Evolutionary conservation across 371 early-diverging fungal genomes (phyloP).

Genomic region (Apophysomyces variabilis): DNA sequence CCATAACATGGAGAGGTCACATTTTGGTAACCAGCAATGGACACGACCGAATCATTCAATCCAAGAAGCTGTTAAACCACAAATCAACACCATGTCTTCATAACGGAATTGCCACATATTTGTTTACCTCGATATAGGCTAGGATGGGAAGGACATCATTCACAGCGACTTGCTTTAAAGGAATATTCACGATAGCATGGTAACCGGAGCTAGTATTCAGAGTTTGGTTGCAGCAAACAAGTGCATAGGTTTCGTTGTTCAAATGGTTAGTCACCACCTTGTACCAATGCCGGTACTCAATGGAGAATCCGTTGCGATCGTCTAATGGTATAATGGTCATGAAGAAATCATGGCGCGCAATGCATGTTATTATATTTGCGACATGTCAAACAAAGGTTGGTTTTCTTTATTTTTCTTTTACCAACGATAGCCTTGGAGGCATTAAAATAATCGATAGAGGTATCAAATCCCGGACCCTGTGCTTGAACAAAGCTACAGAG

Average conservation of each 20-base stretch:
- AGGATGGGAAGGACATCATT: conserved; percentile 15
- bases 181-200: conserved; percentile 26
- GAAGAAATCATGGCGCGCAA: neutral
- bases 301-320: conserved; percentile 22
- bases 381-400: too few species aligned
- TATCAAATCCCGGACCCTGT: conserved; percentile 21
- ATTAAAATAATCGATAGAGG: conserved; percentile 19
- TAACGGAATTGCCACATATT: neutral
- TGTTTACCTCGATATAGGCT: conserved; percentile 27
- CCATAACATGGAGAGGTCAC: conserved; percentile 9
- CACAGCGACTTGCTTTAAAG: conserved; percentile 21
- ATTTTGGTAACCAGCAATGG: conserved; percentile 1
- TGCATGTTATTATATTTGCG: neutral
- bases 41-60: neutral
- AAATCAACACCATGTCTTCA: too few species aligned
- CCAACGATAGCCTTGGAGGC: conserved; percentile 18
- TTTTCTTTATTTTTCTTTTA: neutral
- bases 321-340: conserved; percentile 7
- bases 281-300: conserved; percentile 33
- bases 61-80: conserved; percentile 19
- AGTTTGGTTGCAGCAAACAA: conserved; percentile 34
- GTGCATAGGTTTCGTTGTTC: conserved; percentile 27
- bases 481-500: conserved; percentile 1
- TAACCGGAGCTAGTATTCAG: conserved; percentile 19
- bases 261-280: conserved; percentile 29